Percentiles rank a stretch among this genome's conserved stretches.
phyloP scores from a whole-genome alignment of 805 yeast genomes.

The Candida quercuum region DNA sequence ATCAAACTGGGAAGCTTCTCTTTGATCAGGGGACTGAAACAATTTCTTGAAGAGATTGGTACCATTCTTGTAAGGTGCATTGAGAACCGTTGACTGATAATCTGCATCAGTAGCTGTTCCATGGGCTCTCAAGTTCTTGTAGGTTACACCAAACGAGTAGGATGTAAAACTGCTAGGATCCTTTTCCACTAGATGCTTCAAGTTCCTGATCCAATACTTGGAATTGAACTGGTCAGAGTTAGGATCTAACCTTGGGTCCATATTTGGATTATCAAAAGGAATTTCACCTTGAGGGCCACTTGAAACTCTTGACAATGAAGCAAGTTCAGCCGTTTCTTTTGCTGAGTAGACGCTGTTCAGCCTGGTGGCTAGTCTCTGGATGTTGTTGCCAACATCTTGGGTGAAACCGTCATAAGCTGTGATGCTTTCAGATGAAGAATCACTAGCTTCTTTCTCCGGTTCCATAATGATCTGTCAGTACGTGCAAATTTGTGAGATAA shows the following conservation, averaged over 20 bases:
- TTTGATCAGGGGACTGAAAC: slow-evolving; percentile 8
- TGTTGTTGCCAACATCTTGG: too few species aligned
- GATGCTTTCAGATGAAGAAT: too few species aligned
- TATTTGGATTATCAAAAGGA: slow-evolving; percentile 23
- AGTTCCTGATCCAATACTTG: slow-evolving; percentile 54
- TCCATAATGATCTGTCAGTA: too few species aligned
- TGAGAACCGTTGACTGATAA: slow-evolving; percentile 55
- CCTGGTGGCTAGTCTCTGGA: too few species aligned
- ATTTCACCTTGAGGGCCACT: slow-evolving; percentile 28
- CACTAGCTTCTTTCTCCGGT: too few species aligned
- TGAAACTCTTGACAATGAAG: slow-evolving; percentile 1
- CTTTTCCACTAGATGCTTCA: slow-evolving; percentile 40
- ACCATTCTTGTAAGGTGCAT: slow-evolving; percentile 25
- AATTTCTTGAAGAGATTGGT: slow-evolving; percentile 8
- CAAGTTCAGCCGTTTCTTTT: too few species aligned
- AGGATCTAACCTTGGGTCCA: slow-evolving; percentile 49
- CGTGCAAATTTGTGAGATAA: too few species aligned
- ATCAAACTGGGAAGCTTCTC: slow-evolving; percentile 28
- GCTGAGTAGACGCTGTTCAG: too few species aligned
- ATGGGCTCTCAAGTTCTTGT: slow-evolving; percentile 49
- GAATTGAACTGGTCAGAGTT: slow-evolving; percentile 46
- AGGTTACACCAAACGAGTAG: slow-evolving; percentile 48
- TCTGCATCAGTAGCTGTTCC: slow-evolving; percentile 55
- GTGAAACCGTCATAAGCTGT: too few species aligned
- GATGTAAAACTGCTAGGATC: slow-evolving; percentile 58